Evolutionary conservation across 805 yeast genomes (phyloP).

Genomic region (Ogataea angusta): DNA sequence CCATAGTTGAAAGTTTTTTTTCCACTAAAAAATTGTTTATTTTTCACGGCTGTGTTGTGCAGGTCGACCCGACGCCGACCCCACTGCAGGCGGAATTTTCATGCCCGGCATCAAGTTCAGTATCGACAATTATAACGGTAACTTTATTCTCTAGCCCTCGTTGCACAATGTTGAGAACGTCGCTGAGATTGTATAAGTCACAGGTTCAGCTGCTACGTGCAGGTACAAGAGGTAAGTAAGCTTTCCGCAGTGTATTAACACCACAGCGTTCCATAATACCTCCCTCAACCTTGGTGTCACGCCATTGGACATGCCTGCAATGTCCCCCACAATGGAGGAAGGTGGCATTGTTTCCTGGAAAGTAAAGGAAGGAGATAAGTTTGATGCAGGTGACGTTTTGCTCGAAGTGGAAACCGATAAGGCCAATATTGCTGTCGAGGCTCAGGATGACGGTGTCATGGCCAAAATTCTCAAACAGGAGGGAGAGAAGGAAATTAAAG

Average conservation of each 20-base stretch:
- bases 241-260: neutral
- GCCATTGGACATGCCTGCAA: conserved; percentile 89
- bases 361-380: conserved; percentile 69
- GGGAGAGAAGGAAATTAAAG: conserved; percentile 79
- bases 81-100: conserved; percentile 9
- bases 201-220: conserved; percentile 5
- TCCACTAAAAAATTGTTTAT: conserved; percentile 1
- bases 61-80: conserved; percentile 5
- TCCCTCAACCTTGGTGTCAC: conserved; percentile 35
- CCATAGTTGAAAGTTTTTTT: conserved; percentile 29
- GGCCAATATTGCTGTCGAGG: conserved; percentile 80
- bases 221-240: conserved; percentile 14
- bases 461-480: conserved; percentile 69
- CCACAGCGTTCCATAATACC: conserved; percentile 32
- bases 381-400: conserved; percentile 77
- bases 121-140: neutral
- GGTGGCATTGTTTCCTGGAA: conserved; percentile 94
- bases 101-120: conserved; percentile 5
- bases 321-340: conserved; percentile 98
- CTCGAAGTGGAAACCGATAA: conserved; percentile 85
- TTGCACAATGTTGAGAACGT: conserved; percentile 17
- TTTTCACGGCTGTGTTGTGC: conserved; percentile 9
- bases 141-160: neutral
- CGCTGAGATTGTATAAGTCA: conserved; percentile 10
- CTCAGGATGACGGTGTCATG: conserved; percentile 86